Evolutionary conservation across 177 flowering plant genomes (phyloP).

Genomic region (Vitis hybrid): DNA sequence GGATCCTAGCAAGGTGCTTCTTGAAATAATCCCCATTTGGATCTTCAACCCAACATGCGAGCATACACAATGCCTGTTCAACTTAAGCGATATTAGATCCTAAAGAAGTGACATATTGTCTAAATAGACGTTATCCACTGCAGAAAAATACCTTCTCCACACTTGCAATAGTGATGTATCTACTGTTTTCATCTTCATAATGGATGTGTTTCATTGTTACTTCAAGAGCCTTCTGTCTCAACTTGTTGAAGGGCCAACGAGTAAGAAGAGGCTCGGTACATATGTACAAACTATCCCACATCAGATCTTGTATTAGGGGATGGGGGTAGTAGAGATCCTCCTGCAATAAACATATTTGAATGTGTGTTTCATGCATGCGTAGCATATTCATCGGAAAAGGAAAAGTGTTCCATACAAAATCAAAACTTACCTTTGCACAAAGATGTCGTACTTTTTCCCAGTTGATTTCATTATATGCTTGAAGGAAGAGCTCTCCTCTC

Average conservation of each 20-base stretch:
- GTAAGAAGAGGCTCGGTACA: slow-evolving; percentile 39
- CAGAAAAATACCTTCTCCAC: slow-evolving; percentile 33
- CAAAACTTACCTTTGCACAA: slow-evolving; percentile 38
- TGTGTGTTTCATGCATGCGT: too few species aligned
- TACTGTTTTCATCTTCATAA: slow-evolving; percentile 52
- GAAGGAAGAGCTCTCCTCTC: slow-evolving; percentile 40
- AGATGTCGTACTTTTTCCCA: slow-evolving; percentile 46
- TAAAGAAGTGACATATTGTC: neutral
- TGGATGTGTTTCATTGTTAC: slow-evolving; percentile 41
- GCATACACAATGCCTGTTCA: slow-evolving; percentile 38
- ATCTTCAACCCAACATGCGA: slow-evolving; percentile 62
- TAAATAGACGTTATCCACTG: neutral
- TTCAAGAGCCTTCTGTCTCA: slow-evolving; percentile 36
- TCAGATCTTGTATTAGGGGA: slow-evolving; percentile 38
- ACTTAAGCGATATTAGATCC: neutral
- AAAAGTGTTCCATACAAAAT: neutral
- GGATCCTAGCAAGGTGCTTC: slow-evolving; percentile 39
- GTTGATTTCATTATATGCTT: slow-evolving; percentile 40
- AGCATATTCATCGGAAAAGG: neutral
- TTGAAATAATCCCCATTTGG: slow-evolving; percentile 38
- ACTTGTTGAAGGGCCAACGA: slow-evolving; percentile 45
- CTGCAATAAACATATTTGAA: slow-evolving; percentile 12
- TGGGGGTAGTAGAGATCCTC: slow-evolving; percentile 45
- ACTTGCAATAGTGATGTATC: slow-evolving; percentile 50
- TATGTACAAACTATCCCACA: slow-evolving; percentile 48